These are phyloP conservation scores for Calonectria fujianensis DNA, from an alignment of 2,329 filamentous ascomycete species.

Conservation along the genomic window DNA sequence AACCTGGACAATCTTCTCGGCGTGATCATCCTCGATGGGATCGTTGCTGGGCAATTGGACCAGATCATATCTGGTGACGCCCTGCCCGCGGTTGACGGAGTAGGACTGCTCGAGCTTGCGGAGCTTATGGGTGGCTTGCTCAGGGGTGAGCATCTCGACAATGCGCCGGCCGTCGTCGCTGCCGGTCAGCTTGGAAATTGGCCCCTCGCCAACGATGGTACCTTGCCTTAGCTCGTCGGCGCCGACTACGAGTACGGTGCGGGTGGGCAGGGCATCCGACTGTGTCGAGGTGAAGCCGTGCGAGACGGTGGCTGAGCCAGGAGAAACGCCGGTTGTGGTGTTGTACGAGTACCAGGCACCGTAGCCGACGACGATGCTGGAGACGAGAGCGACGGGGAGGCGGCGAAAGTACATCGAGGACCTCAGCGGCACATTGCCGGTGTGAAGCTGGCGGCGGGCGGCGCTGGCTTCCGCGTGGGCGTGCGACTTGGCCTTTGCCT, in stretches of 20 bases:
- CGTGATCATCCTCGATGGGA: constrained; percentile 98
- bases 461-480: constrained; percentile 61
- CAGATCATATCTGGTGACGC: constrained; percentile 95
- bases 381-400: constrained; percentile 79
- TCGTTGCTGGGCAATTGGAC: constrained; percentile 97
- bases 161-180: constrained; percentile 86
- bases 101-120: constrained; percentile 94
- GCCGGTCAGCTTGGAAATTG: constrained; percentile 90
- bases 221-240: constrained; percentile 93
- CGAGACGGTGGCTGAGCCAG: constrained; percentile 58
- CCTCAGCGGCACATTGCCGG: constrained; percentile 69
- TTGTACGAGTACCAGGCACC: constrained; percentile 86
- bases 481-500: constrained; percentile 69
- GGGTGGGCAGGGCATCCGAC: constrained; percentile 68
- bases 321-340: constrained; percentile 59
- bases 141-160: constrained; percentile 96
- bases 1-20: constrained; percentile 97
- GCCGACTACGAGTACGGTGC: constrained; percentile 88
- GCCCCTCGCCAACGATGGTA: constrained; percentile 88
- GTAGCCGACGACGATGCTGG: constrained; percentile 81
- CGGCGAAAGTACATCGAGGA: constrained; percentile 86
- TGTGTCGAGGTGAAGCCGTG: constrained; percentile 66
- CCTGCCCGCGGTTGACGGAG: constrained; percentile 89
- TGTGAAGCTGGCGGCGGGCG: constrained; percentile 57
- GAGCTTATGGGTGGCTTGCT: constrained; percentile 93